Evolutionary conservation across 2,329 filamentous ascomycete species (phyloP), one percentile per base, ranked within the genome.

Genomic region (Arthroderma uncinatum): DNA sequence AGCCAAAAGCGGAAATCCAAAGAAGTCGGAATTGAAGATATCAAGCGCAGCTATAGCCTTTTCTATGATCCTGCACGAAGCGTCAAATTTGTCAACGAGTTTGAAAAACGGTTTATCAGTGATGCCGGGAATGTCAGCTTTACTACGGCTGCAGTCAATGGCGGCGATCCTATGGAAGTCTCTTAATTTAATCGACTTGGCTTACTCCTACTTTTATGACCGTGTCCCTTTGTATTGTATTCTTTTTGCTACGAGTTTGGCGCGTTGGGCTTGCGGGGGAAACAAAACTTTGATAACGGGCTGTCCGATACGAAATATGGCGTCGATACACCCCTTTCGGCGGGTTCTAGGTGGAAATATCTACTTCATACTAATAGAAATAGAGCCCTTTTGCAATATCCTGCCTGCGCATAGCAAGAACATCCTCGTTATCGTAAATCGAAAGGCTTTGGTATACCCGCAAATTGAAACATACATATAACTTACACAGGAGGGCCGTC

Each of bases 21-120:
- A 72, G 85, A 92, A 67, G 88, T 98, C 52, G 82, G 81, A 58
- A 81, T 95, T 58, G 83, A 89, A 57, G 93, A 98, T 68, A 91
- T 98, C 10, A 87, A 95, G 76, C 83, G 92, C 64, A 95, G 89
- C 74, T 98, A 92, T 78, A 81, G 85, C 68, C 81, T 98, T 53
- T 98, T 98, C 76, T 95, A 92, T 74, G 93, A 98, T 70, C 86
- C 91, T 0, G 77, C 77, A 53, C 81, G 93, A 64, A 96, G 91
- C 71, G 87, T 94, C 65, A 88, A 89, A 73, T 96, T 97, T 66
- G 89, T 98, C 47, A 75, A 80, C 58, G 87, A 95, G 62, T 95
- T 86, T 59, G 93, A 97, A 76, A 92, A 91, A 77, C 82, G 91
- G 40, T 83, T 98, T 62, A 96, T 98, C 70, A 89, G 90, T 61